These are phyloP conservation scores for Wallacemonas rigidus DNA, from an alignment of 208 protist species.

Conservation along the genomic window DNA sequence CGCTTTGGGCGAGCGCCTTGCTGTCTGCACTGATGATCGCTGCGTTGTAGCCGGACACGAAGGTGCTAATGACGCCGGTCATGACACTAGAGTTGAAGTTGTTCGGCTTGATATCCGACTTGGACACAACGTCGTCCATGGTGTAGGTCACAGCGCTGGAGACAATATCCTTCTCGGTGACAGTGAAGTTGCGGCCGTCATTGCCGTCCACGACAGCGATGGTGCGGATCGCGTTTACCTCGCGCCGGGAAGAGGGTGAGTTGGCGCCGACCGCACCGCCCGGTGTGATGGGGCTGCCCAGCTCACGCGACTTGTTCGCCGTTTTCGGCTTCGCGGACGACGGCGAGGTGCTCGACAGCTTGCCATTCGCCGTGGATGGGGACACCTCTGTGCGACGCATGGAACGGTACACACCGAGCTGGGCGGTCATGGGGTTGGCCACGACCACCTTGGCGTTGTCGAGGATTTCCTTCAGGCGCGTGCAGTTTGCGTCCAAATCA, in stretches of 20 bases:
- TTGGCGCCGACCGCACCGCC: not conserved
- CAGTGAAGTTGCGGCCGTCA: constrained; percentile 12
- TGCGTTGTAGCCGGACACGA: constrained; percentile 56
- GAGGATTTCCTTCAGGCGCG: constrained; percentile 37
- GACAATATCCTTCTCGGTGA: constrained; percentile 25
- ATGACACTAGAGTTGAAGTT: constrained; percentile 28
- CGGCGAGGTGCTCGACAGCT: not conserved
- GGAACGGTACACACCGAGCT: constrained; percentile 40
- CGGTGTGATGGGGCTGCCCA: constrained; percentile 10
- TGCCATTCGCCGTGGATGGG: not conserved
- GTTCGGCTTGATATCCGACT: constrained; percentile 17
- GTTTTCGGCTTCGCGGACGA: not conserved
- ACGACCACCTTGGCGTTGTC: constrained; percentile 41
- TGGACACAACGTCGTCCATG: constrained; percentile 46
- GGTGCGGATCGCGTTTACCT: constrained; percentile 26
- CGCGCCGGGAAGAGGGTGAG: not conserved
- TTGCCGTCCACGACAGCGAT: constrained; percentile 21
- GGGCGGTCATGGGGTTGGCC: constrained; percentile 36
- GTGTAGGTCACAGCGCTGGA: constrained; percentile 29
- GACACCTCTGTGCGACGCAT: constrained; percentile 15
- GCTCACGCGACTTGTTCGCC: not conserved
- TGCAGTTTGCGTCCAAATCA: constrained; percentile 29
- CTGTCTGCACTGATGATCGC: constrained; percentile 42
- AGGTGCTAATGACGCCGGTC: constrained; percentile 32
- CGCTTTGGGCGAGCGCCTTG: constrained; percentile 21